Evolutionary conservation across 2,329 filamentous ascomycete genomes (phyloP).

Genomic region (Botryosphaeria agaves): DNA sequence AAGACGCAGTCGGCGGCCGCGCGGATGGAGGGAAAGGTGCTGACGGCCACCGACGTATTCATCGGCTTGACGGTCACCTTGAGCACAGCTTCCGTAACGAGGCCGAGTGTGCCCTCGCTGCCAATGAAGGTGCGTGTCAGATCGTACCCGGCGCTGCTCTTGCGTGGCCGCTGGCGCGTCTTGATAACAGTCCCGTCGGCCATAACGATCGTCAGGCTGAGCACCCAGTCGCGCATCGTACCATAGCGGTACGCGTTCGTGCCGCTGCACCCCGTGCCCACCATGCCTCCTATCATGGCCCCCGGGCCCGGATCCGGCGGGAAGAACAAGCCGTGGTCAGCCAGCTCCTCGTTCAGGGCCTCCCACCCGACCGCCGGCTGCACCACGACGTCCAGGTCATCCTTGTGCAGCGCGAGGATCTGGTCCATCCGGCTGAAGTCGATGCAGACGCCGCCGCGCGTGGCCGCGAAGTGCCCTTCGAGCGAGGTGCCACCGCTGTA

Average conservation of each 20-base stretch:
- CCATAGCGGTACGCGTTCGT: conserved; percentile 88
- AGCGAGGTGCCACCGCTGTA: conserved; percentile 81
- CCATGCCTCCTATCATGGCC: conserved; percentile 83
- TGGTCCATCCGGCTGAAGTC: conserved; percentile 78
- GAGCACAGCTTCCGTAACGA: conserved; percentile 80
- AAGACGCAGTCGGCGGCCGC: conserved; percentile 65
- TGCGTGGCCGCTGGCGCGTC: conserved; percentile 72
- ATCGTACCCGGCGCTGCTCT: conserved; percentile 84
- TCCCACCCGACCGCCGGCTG: conserved; percentile 71
- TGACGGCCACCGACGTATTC: conserved; percentile 63
- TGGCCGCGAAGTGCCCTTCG: conserved; percentile 77
- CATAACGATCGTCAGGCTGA: conserved; percentile 71
- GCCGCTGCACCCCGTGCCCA: conserved; percentile 59
- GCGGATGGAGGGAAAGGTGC: conserved; percentile 45
- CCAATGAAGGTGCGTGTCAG: conserved; percentile 80
- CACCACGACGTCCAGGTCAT: conserved; percentile 40
- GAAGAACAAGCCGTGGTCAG: conserved; percentile 64
- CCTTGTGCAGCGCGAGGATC: conserved; percentile 59
- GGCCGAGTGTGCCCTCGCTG: conserved; percentile 76
- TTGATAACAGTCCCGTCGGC: conserved; percentile 83
- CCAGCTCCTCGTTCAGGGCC: conserved; percentile 60
- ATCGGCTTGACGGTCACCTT: conserved; percentile 72
- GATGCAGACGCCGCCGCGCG: conserved; percentile 65
- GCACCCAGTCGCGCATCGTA: conserved; percentile 89
- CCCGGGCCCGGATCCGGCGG: conserved; percentile 82